Conservation (phyloP, 2,329 filamentous ascomycete species). For the Beauveria sp. region DNA sequence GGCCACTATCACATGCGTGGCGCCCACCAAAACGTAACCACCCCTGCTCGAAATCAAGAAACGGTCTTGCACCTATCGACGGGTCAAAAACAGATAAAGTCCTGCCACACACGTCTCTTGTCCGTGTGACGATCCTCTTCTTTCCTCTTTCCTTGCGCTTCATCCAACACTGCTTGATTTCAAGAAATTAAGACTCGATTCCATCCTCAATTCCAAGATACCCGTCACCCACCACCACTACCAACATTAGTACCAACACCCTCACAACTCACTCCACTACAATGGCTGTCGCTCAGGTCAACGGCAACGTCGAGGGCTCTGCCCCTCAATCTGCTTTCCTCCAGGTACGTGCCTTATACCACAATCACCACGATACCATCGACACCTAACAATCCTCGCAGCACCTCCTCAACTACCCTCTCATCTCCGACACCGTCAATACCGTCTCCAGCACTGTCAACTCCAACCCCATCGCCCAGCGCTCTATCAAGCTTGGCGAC, state of each 20-base stretch:
- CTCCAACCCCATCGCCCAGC: slow-evolving; percentile 74
- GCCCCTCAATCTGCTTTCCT: slow-evolving; percentile 37
- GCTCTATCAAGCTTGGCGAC: slow-evolving; percentile 68
- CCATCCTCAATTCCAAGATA: neutral
- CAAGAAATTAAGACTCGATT: neutral
- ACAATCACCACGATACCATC: neutral
- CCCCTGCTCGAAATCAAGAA: slow-evolving; percentile 8
- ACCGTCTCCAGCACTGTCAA: slow-evolving; percentile 76
- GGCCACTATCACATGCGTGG: slow-evolving; percentile 13
- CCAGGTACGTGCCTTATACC: slow-evolving; percentile 29
- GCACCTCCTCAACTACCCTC: slow-evolving; percentile 80
- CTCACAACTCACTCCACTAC: neutral
- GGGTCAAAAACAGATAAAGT: slow-evolving; percentile 10
- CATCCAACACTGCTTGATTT: neutral
- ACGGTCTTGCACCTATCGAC: slow-evolving; percentile 1
- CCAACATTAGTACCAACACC: neutral
- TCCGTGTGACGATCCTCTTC: neutral
- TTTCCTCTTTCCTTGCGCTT: neutral
- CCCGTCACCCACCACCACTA: neutral
- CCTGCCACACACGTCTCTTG: slow-evolving; percentile 8
- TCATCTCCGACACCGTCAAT: slow-evolving; percentile 70
- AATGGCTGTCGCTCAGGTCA: slow-evolving; percentile 14
- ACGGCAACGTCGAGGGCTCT: slow-evolving; percentile 11
- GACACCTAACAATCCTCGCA: slow-evolving; percentile 27
- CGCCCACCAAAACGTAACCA: slow-evolving; percentile 6